Evolutionary conservation across 768 basidiomycete genomes (phyloP).

Genomic region (Rhizopogon roseolus): DNA sequence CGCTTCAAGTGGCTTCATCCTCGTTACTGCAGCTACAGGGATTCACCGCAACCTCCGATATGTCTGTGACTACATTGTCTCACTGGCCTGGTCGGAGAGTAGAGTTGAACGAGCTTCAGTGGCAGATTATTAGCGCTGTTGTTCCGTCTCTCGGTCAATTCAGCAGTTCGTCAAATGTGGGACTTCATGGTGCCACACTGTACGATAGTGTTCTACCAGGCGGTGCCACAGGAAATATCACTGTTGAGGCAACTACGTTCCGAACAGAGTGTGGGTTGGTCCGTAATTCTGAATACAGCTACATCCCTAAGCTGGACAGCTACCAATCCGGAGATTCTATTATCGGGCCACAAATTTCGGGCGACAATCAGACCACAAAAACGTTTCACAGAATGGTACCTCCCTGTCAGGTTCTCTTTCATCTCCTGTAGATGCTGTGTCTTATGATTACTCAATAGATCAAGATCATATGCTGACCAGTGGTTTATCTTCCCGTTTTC

Average conservation of each 20-base stretch:
- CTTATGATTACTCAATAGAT: background rate
- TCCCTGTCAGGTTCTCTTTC: background rate
- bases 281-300: background rate
- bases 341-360: background rate
- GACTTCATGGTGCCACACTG: slow-evolving; percentile 1
- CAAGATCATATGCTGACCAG: background rate
- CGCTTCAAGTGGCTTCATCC: slow-evolving; percentile 5
- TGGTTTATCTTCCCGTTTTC: background rate
- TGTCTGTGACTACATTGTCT: background rate
- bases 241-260: slow-evolving; percentile 6
- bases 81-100: background rate
- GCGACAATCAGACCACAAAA: slow-evolving; percentile 4
- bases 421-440: background rate
- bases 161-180: background rate
- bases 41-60: background rate
- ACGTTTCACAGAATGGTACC: too few relatives aligned
- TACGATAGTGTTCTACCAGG: slow-evolving; percentile 2
- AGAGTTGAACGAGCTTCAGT: background rate
- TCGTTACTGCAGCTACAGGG: slow-evolving; percentile 4
- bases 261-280: slow-evolving; percentile 1
- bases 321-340: background rate
- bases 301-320: background rate
- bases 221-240: background rate
- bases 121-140: background rate
- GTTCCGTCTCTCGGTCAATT: background rate